These are phyloP conservation scores for Sugiyamaella japonica DNA, from an alignment of 1,139 yeast species.

Conservation along the genomic window DNA sequence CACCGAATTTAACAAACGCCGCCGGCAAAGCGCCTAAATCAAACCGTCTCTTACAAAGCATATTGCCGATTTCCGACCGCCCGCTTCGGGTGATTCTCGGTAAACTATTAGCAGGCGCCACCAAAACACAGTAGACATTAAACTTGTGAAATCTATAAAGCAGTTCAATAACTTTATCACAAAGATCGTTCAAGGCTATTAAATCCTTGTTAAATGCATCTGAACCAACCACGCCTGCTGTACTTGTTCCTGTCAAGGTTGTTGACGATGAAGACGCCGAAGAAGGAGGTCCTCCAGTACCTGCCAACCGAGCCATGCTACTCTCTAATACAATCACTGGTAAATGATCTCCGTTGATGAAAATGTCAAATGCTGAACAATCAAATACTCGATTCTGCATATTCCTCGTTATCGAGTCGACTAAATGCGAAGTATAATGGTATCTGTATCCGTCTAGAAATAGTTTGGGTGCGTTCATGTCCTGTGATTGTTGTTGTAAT, in stretches of 20 bases:
- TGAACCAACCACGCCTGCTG: conserved; percentile 20
- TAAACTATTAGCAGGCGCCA: conserved; percentile 76
- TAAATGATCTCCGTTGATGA: conserved; percentile 78
- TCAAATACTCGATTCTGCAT: conserved; percentile 77
- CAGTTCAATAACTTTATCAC: conserved; percentile 71
- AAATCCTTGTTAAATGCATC: conserved; percentile 38
- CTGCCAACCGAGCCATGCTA: conserved; percentile 52
- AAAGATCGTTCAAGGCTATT: conserved; percentile 66
- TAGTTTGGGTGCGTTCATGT: conserved; percentile 45
- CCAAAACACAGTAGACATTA: conserved; percentile 76
- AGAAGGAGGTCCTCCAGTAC: conserved; percentile 21
- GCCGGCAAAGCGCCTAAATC: conserved; percentile 74
- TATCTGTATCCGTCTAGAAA: conserved; percentile 47
- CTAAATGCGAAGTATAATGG: conserved; percentile 83
- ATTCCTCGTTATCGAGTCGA: conserved; percentile 75
- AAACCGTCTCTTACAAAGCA: conserved; percentile 82
- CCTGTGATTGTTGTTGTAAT: conserved; percentile 43
- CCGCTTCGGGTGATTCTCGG: conserved; percentile 86
- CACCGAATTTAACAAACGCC: conserved; percentile 77
- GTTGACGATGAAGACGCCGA: conserved; percentile 15
- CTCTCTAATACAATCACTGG: conserved; percentile 90
- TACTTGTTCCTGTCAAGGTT: conserved; percentile 7
- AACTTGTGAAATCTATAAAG: conserved; percentile 70
- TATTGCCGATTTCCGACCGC: conserved; percentile 87
- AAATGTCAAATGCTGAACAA: conserved; percentile 87